Evolutionary conservation across 1,139 yeast species (phyloP).

Genomic region (Suhomyces kunorum): DNA sequence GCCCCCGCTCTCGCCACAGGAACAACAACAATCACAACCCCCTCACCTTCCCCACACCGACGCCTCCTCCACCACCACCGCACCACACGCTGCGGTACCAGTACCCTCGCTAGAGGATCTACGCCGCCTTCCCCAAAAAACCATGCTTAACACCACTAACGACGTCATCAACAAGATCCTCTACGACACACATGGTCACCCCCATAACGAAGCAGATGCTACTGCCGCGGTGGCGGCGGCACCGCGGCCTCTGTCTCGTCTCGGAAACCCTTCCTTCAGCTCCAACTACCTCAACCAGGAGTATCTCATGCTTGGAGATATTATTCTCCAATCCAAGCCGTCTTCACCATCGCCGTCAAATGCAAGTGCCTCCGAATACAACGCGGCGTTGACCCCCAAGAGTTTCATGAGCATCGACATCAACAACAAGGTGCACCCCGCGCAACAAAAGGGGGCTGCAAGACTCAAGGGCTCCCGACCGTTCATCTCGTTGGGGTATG

Average conservation of each 20-base stretch:
- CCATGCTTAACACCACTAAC: slow-evolving; percentile 40
- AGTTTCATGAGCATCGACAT: slow-evolving; percentile 12
- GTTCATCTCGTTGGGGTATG: slow-evolving; percentile 43
- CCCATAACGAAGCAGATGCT: slow-evolving; percentile 21
- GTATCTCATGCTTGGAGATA: slow-evolving; percentile 59
- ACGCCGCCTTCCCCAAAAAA: slow-evolving; percentile 13
- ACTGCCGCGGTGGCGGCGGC: slow-evolving; percentile 16
- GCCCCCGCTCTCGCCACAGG: slow-evolving; percentile 5
- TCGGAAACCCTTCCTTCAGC: slow-evolving; percentile 27
- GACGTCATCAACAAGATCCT: slow-evolving; percentile 38
- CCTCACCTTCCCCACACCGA: slow-evolving; percentile 3
- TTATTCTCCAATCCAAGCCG: slow-evolving; percentile 51
- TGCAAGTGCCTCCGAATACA: slow-evolving; percentile 30
- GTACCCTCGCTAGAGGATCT: slow-evolving; percentile 2
- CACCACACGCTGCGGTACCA: background rate
- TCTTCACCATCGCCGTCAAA: slow-evolving; percentile 49
- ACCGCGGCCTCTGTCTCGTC: slow-evolving; percentile 3
- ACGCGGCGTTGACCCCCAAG: slow-evolving; percentile 19
- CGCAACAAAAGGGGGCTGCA: slow-evolving; percentile 14
- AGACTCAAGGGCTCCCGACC: slow-evolving; percentile 30
- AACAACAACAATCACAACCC: no score
- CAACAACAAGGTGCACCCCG: slow-evolving; percentile 6
- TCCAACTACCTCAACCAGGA: slow-evolving; percentile 55
- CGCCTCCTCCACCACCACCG: background rate
- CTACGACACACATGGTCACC: slow-evolving; percentile 15